These are phyloP conservation scores for Fusarium sp. DNA, from an alignment of 2,329 filamentous ascomycete genomes.

Conservation along the genomic window DNA sequence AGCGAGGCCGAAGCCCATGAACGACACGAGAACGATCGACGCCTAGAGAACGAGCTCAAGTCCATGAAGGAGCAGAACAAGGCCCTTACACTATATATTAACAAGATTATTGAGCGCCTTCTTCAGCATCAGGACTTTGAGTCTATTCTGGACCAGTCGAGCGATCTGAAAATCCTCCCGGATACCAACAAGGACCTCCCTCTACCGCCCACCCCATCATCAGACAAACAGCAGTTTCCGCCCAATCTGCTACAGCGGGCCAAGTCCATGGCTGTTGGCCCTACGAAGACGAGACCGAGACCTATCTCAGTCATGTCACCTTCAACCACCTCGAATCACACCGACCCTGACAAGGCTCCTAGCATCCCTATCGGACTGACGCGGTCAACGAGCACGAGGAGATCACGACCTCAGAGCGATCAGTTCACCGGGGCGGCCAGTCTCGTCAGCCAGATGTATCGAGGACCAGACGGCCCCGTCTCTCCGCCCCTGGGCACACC, in stretches of 20 bases:
- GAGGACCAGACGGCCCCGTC: slow-evolving; percentile 73
- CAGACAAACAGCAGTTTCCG: slow-evolving; percentile 50
- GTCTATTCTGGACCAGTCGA: slow-evolving; percentile 86
- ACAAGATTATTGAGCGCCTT: slow-evolving; percentile 97
- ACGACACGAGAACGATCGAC: slow-evolving; percentile 57
- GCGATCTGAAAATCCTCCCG: slow-evolving; percentile 57
- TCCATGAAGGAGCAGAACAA: slow-evolving; percentile 94
- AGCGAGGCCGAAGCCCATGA: slow-evolving; percentile 69
- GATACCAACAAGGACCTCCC: slow-evolving; percentile 88
- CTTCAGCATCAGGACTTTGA: slow-evolving; percentile 96
- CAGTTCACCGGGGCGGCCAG: slow-evolving; percentile 73
- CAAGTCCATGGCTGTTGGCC: slow-evolving; percentile 68
- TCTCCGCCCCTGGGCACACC: slow-evolving; percentile 70
- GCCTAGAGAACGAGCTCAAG: slow-evolving; percentile 82
- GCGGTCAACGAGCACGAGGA: slow-evolving; percentile 66
- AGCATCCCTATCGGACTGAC: slow-evolving; percentile 76
- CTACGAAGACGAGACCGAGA: slow-evolving; percentile 60
- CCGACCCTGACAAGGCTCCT: slow-evolving; percentile 79
- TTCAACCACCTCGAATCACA: slow-evolving; percentile 57
- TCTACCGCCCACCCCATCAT: slow-evolving; percentile 74
- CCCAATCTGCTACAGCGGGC: slow-evolving; percentile 69
- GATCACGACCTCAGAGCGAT: slow-evolving; percentile 70
- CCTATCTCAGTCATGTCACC: slow-evolving; percentile 69
- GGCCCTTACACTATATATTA: slow-evolving; percentile 96
- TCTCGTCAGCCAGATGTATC: slow-evolving; percentile 92